A percentile compares a stretch with the other conserved stretches of the same genome.
These are phyloP conservation scores for Komagataella ulmi DNA, from an alignment of 805 yeast species.

Conservation along the genomic window DNA sequence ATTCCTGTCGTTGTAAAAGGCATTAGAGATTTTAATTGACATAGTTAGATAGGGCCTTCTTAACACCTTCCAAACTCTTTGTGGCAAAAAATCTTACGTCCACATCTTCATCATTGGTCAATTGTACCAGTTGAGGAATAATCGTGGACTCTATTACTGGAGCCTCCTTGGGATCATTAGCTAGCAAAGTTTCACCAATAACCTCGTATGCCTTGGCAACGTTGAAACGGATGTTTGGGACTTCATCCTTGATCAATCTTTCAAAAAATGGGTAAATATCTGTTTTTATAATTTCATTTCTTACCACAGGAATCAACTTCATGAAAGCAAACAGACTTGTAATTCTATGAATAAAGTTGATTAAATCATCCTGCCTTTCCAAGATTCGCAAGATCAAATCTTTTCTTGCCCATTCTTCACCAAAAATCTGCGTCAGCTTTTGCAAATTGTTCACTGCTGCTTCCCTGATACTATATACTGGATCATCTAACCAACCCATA, in stretches of 20 bases:
- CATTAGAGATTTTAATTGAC: slow-evolving; percentile 7
- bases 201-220: slow-evolving; percentile 74
- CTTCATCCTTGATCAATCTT: slow-evolving; percentile 61
- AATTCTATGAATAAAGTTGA: slow-evolving; percentile 80
- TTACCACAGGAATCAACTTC: slow-evolving; percentile 64
- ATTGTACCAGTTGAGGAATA: slow-evolving; percentile 48
- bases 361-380: slow-evolving; percentile 23
- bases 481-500: slow-evolving; percentile 98
- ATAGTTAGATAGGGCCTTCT: slow-evolving; percentile 3
- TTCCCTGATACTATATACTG: slow-evolving; percentile 89
- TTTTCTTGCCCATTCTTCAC: slow-evolving; percentile 83
- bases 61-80: slow-evolving; percentile 36
- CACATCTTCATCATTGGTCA: slow-evolving; percentile 62
- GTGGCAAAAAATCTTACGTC: slow-evolving; percentile 84
- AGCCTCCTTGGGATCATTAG: slow-evolving; percentile 11
- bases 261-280: slow-evolving; percentile 73
- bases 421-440: slow-evolving; percentile 75
- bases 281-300: slow-evolving; percentile 38
- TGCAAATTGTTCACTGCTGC: slow-evolving; percentile 85
- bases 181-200: slow-evolving; percentile 38
- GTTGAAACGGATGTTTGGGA: slow-evolving; percentile 92
- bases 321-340: slow-evolving; percentile 84
- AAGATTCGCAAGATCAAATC: slow-evolving; percentile 74
- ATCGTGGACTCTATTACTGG: slow-evolving; percentile 36
- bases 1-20: slow-evolving; percentile 44